Evolutionary conservation across 139 green algal species (phyloP), one percentile per base, ranked within the genome.

Genomic region (Coccomyxa sp.): DNA sequence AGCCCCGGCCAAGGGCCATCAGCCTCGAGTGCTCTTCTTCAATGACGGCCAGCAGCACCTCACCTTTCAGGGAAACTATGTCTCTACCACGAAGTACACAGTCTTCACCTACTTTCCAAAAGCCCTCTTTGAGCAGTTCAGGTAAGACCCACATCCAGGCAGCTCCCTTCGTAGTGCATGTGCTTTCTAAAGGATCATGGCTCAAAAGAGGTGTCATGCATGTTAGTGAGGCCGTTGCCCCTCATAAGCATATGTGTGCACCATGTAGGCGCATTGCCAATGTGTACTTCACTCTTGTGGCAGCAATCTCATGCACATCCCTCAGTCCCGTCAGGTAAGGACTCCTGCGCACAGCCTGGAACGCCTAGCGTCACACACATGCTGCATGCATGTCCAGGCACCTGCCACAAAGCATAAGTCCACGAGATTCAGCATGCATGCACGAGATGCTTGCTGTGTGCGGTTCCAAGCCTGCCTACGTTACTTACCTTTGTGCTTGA

Each of bases 241-340:
- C n/a, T n/a, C n/a, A n/a, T n/a, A n/a, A n/a, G n/a, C n/a, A n/a
- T n/a, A n/a, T n/a, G n/a, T n/a, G n/a, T 64, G 50, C 2, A 10
- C 22, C 5, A 5, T 38, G 55, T 80, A 89, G 90, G 79, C 87
- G 92, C 24, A 82, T 96, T 0, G 92, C 92, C 35, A 96, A 96
- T 78, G 82, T 91, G 0, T 96, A 96, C 82, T 96, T 96, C 79
- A 91, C 89, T 0, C 34, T 92, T 14, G 84, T 94, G 16, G 92
- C 92, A 2, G 87, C 81, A 8, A 73, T 96, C 1, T 94, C 90
- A 2, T 79, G 87, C 68, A 94, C 90, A 16, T 83, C 88, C 6
- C 88, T 88, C 82, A 86, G 82, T 10, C 85, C 86, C 36, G 82
- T 93, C 40, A 79, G 86, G 82, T 84, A 58, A 29, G 87, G 36